Evolutionary conservation across 2,329 filamentous ascomycete species (phyloP).

Genomic region (Epichloe glyceriae): DNA sequence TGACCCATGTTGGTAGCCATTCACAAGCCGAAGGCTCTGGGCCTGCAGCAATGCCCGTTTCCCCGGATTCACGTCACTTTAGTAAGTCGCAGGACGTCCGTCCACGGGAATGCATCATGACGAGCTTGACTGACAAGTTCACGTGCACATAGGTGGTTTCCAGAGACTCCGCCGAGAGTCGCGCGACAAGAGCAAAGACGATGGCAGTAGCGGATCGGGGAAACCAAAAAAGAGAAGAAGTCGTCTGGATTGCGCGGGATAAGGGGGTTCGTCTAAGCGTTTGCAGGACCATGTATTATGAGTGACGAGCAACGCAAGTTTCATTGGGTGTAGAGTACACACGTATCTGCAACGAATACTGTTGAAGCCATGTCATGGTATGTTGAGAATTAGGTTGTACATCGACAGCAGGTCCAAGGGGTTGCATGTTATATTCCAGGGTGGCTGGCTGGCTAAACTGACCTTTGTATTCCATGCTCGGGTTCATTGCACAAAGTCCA

Average conservation of each 20-base stretch:
- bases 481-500: too few relatives aligned
- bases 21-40: slow-evolving; percentile 3
- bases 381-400: too few relatives aligned
- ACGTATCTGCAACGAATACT: too few relatives aligned
- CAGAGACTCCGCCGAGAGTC: slow-evolving; percentile 35
- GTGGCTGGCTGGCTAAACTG: too few relatives aligned
- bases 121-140: slow-evolving; percentile 7
- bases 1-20: not conserved
- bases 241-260: slow-evolving; percentile 27
- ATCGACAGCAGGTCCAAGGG: too few relatives aligned
- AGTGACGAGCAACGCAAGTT: not conserved
- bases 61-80: slow-evolving; percentile 30
- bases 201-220: slow-evolving; percentile 18
- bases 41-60: slow-evolving; percentile 16
- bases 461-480: too few relatives aligned
- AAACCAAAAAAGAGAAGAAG: slow-evolving; percentile 25
- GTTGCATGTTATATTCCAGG: too few relatives aligned
- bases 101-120: slow-evolving; percentile 1
- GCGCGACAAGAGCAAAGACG: slow-evolving; percentile 34
- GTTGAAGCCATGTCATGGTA: too few relatives aligned
- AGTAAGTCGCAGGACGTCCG: slow-evolving; percentile 19
- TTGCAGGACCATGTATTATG: slow-evolving; percentile 1
- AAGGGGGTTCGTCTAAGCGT: slow-evolving; percentile 21
- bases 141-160: slow-evolving; percentile 25
- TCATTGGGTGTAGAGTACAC: not conserved